Percentiles rank a stretch among this genome's conserved stretches.
Conservation (phyloP, 2,329 filamentous ascomycete species). For the Botrytis paeoniae region DNA sequence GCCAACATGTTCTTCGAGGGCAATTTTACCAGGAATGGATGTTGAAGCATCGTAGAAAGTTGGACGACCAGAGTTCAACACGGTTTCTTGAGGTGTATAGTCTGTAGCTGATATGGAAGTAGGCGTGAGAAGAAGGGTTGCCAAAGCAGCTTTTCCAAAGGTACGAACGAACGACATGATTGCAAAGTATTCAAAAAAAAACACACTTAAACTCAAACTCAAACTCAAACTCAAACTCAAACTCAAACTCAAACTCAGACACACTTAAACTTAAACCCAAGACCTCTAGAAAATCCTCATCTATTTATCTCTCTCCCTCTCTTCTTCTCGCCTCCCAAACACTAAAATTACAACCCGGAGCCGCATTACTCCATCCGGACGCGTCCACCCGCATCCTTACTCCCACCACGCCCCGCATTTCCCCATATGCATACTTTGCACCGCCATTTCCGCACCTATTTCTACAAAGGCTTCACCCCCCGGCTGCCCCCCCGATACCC, state of each 20-base stretch:
- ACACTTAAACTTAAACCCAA: no score
- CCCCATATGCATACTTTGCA: not conserved
- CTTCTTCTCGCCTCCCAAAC: not conserved
- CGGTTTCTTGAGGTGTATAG: not conserved
- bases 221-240: not conserved
- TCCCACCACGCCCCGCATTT: not conserved
- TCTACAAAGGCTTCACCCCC: not conserved
- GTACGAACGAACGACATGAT: not conserved
- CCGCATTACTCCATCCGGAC: not conserved
- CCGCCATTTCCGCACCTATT: not conserved
- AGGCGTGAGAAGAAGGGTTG: not conserved
- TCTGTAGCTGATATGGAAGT: not conserved
- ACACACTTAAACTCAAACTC: not conserved
- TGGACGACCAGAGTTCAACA: constrained; percentile 6
- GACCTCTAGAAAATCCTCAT: not conserved
- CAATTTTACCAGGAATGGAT: constrained; percentile 7
- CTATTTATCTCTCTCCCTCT: not conserved
- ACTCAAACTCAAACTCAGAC: not conserved
- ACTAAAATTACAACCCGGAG: not conserved
- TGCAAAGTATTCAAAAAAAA: not conserved
- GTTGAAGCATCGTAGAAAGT: not conserved
- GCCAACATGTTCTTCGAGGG: constrained; percentile 11
- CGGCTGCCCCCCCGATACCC: not conserved
- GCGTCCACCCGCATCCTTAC: not conserved
- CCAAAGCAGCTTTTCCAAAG: not conserved